phyloP scores from a whole-genome alignment of 2,329 filamentous ascomycete genomes.

The Didymella exigua region DNA sequence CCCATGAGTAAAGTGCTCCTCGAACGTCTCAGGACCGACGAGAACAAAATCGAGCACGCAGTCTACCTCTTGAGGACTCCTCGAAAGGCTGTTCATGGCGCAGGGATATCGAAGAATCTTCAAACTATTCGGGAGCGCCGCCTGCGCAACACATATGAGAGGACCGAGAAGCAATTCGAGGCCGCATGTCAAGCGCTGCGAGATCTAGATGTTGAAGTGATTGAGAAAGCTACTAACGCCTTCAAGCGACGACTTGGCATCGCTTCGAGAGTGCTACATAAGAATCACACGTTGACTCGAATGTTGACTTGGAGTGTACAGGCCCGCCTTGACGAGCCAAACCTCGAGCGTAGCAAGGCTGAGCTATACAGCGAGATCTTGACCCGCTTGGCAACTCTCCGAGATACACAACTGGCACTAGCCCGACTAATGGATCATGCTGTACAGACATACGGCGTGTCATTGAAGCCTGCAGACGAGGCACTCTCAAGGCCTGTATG shows the following conservation, averaged over 20 bases:
- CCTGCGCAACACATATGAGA: conserved; percentile 21
- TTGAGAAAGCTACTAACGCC: conserved; percentile 15
- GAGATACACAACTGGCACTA: conserved; percentile 41
- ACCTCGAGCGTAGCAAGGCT: conserved; percentile 16
- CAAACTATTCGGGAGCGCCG: conserved; percentile 8
- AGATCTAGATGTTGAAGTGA: conserved; percentile 11
- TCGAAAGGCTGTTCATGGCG: not conserved
- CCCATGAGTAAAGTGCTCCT: conserved; percentile 34
- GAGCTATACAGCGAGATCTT: conserved; percentile 29
- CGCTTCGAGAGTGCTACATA: conserved; percentile 31
- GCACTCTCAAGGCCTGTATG: not conserved
- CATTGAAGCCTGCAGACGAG: conserved; percentile 18
- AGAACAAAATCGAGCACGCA: conserved; percentile 21
- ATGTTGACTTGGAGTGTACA: conserved; percentile 38
- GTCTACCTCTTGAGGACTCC: conserved; percentile 3
- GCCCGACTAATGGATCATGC: conserved; percentile 31
- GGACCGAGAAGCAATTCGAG: conserved; percentile 29
- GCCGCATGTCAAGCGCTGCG: conserved; percentile 22
- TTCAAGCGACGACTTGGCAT: conserved; percentile 32
- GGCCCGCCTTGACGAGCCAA: conserved; percentile 32
- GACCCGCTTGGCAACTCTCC: conserved; percentile 33
- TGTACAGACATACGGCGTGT: conserved; percentile 30
- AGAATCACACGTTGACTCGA: conserved; percentile 36
- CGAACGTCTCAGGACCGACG: conserved; percentile 33
- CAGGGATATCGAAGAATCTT: conserved; percentile 8